These are phyloP conservation scores for Exophiala viscosa DNA, from an alignment of 2,329 filamentous ascomycete species.

Conservation along the genomic window DNA sequence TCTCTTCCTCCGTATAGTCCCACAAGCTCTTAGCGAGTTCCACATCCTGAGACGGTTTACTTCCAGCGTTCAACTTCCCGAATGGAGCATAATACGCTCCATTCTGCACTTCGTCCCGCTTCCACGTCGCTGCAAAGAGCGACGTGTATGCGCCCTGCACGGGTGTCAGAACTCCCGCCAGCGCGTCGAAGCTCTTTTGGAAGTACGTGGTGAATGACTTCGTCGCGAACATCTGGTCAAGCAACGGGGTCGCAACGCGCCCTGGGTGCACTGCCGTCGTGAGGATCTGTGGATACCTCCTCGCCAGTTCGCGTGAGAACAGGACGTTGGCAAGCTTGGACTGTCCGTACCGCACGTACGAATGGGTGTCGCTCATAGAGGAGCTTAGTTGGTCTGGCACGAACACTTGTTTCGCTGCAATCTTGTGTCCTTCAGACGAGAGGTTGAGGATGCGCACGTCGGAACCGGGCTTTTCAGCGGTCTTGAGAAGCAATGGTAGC, in stretches of 20 bases:
- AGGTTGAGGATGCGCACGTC: constrained; percentile 45
- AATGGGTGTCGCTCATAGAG: constrained; percentile 17
- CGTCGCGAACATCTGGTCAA: constrained; percentile 24
- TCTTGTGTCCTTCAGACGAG: constrained; percentile 31
- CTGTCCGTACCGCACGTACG: constrained; percentile 42
- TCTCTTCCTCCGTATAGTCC: constrained; percentile 35
- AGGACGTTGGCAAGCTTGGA: constrained; percentile 50
- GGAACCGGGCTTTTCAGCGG: constrained; percentile 28
- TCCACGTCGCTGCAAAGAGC: constrained; percentile 31
- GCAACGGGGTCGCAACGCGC: constrained; percentile 38
- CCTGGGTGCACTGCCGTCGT: constrained; percentile 42
- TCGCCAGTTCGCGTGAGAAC: constrained; percentile 40
- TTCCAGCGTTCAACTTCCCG: constrained; percentile 27
- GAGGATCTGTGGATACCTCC: constrained; percentile 37
- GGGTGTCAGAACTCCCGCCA: constrained; percentile 8
- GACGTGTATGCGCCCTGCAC: constrained; percentile 16
- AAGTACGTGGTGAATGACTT: constrained; percentile 4
- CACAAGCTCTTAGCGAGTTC: constrained; percentile 35
- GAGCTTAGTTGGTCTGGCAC: constrained; percentile 17
- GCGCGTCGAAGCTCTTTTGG: constrained; percentile 6
- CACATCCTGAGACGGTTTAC: constrained; percentile 28
- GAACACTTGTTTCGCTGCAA: constrained; percentile 20
- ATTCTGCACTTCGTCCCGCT: constrained; percentile 9
- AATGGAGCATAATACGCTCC: constrained; percentile 10
- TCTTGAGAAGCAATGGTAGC: constrained; percentile 33